These are phyloP conservation scores for Rhodotorula mucilaginosa DNA, from an alignment of 1,284 basidiomycete genomes.

Conservation along the genomic window DNA sequence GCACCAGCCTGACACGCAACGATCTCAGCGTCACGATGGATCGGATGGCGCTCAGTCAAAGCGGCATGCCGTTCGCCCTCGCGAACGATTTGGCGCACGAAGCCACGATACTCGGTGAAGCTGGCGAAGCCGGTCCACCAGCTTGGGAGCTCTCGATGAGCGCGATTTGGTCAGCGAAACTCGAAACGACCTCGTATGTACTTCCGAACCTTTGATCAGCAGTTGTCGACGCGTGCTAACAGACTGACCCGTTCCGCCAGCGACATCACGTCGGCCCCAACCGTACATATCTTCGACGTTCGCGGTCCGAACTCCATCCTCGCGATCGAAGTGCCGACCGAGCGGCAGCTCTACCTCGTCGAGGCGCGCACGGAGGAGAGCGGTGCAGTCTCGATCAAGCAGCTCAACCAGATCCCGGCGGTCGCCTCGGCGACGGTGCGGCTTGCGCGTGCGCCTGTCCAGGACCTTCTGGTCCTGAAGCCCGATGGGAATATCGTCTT, in stretches of 20 bases:
- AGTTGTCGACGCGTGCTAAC: background rate
- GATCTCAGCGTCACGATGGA: conserved; percentile 64
- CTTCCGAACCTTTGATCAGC: background rate
- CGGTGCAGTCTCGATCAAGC: conserved; percentile 9
- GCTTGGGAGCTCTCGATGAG: conserved; percentile 47
- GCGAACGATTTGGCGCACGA: conserved; percentile 57
- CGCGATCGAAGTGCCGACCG: conserved; percentile 18
- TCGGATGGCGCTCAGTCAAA: conserved; percentile 58
- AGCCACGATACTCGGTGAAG: conserved; percentile 50
- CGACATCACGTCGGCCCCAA: background rate
- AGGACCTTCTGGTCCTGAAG: conserved; percentile 2
- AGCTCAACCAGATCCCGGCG: conserved; percentile 52
- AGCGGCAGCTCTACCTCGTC: conserved; percentile 18
- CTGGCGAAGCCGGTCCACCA: conserved; percentile 30
- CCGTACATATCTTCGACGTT: conserved; percentile 14
- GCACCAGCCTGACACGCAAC: conserved; percentile 49
- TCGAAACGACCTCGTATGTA: conserved; percentile 44
- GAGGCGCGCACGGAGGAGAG: background rate
- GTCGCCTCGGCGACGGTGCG: background rate
- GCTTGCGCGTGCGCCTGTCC: background rate
- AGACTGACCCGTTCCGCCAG: conserved; percentile 6
- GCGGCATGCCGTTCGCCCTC: conserved; percentile 9
- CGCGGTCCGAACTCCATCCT: background rate
- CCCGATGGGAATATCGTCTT: background rate
- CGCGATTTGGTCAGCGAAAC: conserved; percentile 39